Percentiles rank a stretch among this genome's conserved stretches.
Conservation (phyloP, 2,329 filamentous ascomycete species). For the Ceratocystis ficicola region DNA sequence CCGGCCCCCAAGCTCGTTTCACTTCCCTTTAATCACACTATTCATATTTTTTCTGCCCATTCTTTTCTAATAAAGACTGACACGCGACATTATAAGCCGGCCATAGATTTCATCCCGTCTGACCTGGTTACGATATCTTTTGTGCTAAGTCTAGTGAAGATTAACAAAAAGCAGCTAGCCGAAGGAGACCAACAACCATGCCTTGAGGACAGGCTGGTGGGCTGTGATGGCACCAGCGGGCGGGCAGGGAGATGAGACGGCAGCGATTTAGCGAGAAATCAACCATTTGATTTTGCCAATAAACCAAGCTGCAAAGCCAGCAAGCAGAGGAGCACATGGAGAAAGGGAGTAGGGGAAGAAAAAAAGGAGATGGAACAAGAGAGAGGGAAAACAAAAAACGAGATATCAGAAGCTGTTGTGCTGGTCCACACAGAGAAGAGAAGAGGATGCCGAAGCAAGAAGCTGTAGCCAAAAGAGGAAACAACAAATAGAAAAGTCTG, state of each 20-base stretch:
- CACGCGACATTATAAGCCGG: neutral
- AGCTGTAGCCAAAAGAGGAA: neutral
- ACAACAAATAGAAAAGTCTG: neutral
- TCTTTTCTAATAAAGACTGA: neutral
- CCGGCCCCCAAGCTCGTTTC: too few species aligned
- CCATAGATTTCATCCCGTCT: neutral
- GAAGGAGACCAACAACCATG: neutral
- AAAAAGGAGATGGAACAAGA: neutral
- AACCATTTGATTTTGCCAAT: too few species aligned
- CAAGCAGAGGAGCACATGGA: neutral
- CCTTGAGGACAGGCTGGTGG: neutral
- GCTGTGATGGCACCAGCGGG: too few species aligned
- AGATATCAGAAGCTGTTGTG: neutral
- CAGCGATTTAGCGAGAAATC: too few species aligned
- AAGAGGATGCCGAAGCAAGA: neutral
- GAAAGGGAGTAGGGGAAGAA: neutral
- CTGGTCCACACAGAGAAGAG: neutral
- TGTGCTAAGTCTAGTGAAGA: neutral
- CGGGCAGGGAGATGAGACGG: too few species aligned
- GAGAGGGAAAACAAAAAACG: neutral
- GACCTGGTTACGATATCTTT: neutral
- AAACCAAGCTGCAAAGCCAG: too few species aligned
- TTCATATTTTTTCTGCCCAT: too few species aligned
- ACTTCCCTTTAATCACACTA: too few species aligned
- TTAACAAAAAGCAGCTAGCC: constrained; percentile 1